phyloP scores from a whole-genome alignment of 2,329 filamentous ascomycete species.

The Fusarium sp. region DNA sequence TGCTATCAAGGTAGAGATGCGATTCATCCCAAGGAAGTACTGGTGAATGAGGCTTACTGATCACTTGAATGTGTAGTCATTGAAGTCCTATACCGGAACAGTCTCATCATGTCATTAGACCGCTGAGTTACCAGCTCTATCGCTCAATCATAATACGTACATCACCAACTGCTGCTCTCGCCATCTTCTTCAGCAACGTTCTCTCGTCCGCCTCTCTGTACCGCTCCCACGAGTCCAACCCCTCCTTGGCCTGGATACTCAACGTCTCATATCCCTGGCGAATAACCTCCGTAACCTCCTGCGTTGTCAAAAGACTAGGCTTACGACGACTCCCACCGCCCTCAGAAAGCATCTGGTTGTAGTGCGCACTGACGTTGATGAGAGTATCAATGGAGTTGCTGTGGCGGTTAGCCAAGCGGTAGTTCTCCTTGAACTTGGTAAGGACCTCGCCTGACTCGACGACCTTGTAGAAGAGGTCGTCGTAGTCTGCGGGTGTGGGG shows the following conservation, averaged over 20 bases:
- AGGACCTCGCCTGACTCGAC: conserved; percentile 91
- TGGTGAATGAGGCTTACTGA: background rate
- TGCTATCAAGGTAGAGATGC: background rate
- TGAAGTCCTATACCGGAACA: background rate
- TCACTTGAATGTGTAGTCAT: background rate
- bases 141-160: conserved; percentile 64
- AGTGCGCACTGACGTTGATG: conserved; percentile 85
- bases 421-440: conserved; percentile 83
- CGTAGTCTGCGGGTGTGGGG: conserved; percentile 87
- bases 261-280: conserved; percentile 97
- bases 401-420: conserved; percentile 67
- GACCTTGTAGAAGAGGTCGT: conserved; percentile 98
- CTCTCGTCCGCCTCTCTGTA: conserved; percentile 91
- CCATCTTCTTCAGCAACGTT: conserved; percentile 86
- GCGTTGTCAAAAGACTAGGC: conserved; percentile 79
- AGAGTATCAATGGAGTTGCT: conserved; percentile 85
- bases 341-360: conserved; percentile 81
- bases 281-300: conserved; percentile 90
- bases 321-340: conserved; percentile 56
- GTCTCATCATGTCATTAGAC: conserved; percentile 18
- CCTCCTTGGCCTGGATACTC: conserved; percentile 89
- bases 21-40: background rate
- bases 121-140: conserved; percentile 28
- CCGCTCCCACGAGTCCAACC: conserved; percentile 84
- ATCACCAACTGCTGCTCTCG: conserved; percentile 78